Base-by-base conservation (phyloP, 2,329 filamentous ascomycete genomes). In the Clonostachys chloroleuca region DNA sequence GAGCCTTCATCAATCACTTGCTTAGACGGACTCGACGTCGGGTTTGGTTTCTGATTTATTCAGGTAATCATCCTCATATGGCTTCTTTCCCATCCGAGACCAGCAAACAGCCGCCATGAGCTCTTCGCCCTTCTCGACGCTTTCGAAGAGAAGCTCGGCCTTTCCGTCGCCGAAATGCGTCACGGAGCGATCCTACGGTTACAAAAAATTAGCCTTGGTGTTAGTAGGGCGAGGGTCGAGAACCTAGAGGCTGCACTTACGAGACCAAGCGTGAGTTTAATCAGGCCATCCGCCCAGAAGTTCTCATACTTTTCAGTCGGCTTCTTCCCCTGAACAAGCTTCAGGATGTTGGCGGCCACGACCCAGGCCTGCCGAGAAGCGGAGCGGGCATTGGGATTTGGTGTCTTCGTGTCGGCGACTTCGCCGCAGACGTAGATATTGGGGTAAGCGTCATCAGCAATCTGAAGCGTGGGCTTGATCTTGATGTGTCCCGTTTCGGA, bases 351-450 rank as follows among this genome's bases (percentile, higher is more conserved):
- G 37, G 74, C 69, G 2, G 72, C 72, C 0, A 74, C 80, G 5
- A 78, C 55, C 33, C 67, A 64, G 4, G 75, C 77, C 55, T 86
- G 83, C 12, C 69, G 65, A 41, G 68, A 67, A 0, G 77, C 79
- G 0, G 79, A 73, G 10, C 81, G 69, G 0, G 75, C 78, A 56
- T 83, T 83, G 6, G 75, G 75, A 35, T 66, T 61, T 0, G 67
- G 66, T 1, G 70, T 68, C 12, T 60, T 50, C 2, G 72, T 73
- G 24, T 78, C 76, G 5, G 80, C 75, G 5, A 87, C 78, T 51
- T 87, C 83, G 16, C 84, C 84, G n/a, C 80, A 74, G 2, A 77
- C 78, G 54, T 82, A 87, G 3, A 86, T 68, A 50, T 81, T 73
- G 2, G 72, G 67, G 9, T 75, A 65, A 0, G 51, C 49, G 3